Conservation (phyloP, 2,329 filamentous ascomycete species). For the Talaromyces sp. region DNA sequence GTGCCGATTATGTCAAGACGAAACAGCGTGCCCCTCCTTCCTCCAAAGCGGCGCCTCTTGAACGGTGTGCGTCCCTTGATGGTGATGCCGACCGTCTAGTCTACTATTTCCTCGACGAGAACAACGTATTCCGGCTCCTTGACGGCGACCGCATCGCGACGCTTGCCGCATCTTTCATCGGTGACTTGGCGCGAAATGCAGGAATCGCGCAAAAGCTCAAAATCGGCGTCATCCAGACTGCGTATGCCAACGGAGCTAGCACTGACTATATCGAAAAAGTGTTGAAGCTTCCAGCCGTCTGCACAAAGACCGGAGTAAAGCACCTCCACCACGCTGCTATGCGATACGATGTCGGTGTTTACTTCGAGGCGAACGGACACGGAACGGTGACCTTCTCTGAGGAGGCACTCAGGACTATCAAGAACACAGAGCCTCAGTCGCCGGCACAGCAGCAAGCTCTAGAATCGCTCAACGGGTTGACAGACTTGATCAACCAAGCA, state of each 20-base stretch:
- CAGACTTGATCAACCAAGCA: constrained; percentile 95
- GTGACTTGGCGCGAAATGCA: constrained; percentile 75
- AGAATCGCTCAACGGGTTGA: constrained; percentile 74
- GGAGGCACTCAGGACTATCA: constrained; percentile 73
- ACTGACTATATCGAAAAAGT: constrained; percentile 88
- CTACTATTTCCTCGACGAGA: constrained; percentile 85
- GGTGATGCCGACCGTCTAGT: constrained; percentile 94
- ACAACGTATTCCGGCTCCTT: constrained; percentile 81
- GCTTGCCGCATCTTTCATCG: constrained; percentile 87
- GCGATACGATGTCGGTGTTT: constrained; percentile 91
- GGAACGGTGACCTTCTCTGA: constrained; percentile 93
- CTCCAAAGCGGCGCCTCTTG: constrained; percentile 69
- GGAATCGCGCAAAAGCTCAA: constrained; percentile 75
- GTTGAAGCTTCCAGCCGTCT: constrained; percentile 82
- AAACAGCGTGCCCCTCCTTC: constrained; percentile 83
- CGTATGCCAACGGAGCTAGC: constrained; percentile 93
- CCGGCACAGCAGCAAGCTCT: constrained; percentile 88
- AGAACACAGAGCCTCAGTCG: constrained; percentile 74
- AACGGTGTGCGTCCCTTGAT: constrained; percentile 84
- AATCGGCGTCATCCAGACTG: constrained; percentile 93
- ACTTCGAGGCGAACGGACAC: constrained; percentile 98
- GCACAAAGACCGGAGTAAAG: constrained; percentile 94
- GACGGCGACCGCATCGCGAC: constrained; percentile 97
- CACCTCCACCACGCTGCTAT: constrained; percentile 95
- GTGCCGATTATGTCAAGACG: constrained; percentile 96